phyloP scores from a whole-genome alignment of 345 rosid genomes.

The Murraya koenigii region DNA sequence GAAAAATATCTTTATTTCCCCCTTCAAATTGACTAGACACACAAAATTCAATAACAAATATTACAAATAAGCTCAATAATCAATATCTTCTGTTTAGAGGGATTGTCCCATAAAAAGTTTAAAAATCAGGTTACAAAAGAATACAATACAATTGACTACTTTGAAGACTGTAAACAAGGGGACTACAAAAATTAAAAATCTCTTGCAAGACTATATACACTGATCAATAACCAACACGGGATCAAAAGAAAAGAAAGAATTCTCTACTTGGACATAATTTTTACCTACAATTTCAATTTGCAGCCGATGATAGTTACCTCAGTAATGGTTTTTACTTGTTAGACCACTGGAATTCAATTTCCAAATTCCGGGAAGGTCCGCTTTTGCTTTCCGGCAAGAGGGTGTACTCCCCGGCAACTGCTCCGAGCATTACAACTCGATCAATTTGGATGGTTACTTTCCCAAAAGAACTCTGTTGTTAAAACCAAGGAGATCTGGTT shows the following conservation, averaged over 20 bases:
- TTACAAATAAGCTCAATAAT: slow-evolving; percentile 8
- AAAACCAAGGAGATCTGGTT: neutral
- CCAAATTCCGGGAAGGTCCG: slow-evolving; percentile 84
- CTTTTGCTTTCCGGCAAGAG: slow-evolving; percentile 92
- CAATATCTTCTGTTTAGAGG: neutral
- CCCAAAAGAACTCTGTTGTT: slow-evolving; percentile 85
- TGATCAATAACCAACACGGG: slow-evolving; percentile 1
- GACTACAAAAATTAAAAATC: slow-evolving; percentile 33
- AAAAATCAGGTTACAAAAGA: slow-evolving; percentile 36
- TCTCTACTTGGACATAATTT: neutral
- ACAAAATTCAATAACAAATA: slow-evolving; percentile 23
- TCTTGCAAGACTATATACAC: slow-evolving; percentile 43
- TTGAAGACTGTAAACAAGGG: slow-evolving; percentile 23
- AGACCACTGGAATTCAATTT: slow-evolving; percentile 98
- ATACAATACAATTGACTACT: slow-evolving; percentile 33
- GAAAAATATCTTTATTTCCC: slow-evolving; percentile 16
- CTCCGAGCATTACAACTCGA: slow-evolving; percentile 94
- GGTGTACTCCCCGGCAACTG: slow-evolving; percentile 89
- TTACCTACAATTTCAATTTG: slow-evolving; percentile 17
- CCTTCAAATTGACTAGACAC: slow-evolving; percentile 27
- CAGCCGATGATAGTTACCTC: slow-evolving; percentile 20
- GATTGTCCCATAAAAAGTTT: slow-evolving; percentile 7
- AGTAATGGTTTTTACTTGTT: slow-evolving; percentile 44
- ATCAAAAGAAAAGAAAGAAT: neutral
- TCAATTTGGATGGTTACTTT: slow-evolving; percentile 98